A percentile compares a stretch with the other conserved stretches of the same genome.
phyloP scores from a whole-genome alignment of 2,329 filamentous ascomycete genomes.

The Sclerotiophoma versabilis region DNA sequence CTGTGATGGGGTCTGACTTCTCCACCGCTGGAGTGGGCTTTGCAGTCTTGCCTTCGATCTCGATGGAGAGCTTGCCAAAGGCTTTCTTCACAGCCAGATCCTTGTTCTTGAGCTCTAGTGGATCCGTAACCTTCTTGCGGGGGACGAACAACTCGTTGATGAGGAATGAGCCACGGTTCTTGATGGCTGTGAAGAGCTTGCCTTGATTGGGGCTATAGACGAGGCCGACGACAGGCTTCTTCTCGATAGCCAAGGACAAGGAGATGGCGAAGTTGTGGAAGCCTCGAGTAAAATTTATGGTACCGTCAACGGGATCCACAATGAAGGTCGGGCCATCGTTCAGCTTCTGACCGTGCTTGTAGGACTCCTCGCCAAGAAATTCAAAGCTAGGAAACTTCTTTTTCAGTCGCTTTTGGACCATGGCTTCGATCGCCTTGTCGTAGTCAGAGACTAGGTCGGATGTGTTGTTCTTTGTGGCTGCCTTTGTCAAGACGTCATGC shows the following conservation, averaged over 20 bases:
- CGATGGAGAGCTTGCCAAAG: not conserved
- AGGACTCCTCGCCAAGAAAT: conserved; percentile 50
- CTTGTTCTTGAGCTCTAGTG: not conserved
- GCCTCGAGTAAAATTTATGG: conserved; percentile 50
- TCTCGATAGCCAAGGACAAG: conserved; percentile 40
- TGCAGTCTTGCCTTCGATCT: not conserved
- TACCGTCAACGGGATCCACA: conserved; percentile 50
- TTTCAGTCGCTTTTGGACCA: conserved; percentile 55
- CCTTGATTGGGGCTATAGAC: conserved; percentile 47
- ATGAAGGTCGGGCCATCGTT: conserved; percentile 44
- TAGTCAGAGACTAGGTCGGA: conserved; percentile 64
- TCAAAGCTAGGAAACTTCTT: conserved; percentile 55
- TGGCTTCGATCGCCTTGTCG: conserved; percentile 61
- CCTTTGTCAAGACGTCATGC: conserved; percentile 28
- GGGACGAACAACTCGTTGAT: conserved; percentile 23
- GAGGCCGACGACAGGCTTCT: conserved; percentile 45
- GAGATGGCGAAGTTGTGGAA: conserved; percentile 48
- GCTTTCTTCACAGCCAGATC: not conserved
- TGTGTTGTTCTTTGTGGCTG: conserved; percentile 46
- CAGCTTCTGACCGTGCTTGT: conserved; percentile 42
- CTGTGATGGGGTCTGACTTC: not conserved
- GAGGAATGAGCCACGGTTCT: conserved; percentile 41
- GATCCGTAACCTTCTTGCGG: conserved; percentile 1
- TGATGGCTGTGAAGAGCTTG: conserved; percentile 47
- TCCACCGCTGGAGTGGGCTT: not conserved